A percentile compares a stretch with the other conserved stretches of the same genome.
Evolutionary conservation across 2,329 filamentous ascomycete species (phyloP).

Genomic region (Ophiostoma himal-ulmi): DNA sequence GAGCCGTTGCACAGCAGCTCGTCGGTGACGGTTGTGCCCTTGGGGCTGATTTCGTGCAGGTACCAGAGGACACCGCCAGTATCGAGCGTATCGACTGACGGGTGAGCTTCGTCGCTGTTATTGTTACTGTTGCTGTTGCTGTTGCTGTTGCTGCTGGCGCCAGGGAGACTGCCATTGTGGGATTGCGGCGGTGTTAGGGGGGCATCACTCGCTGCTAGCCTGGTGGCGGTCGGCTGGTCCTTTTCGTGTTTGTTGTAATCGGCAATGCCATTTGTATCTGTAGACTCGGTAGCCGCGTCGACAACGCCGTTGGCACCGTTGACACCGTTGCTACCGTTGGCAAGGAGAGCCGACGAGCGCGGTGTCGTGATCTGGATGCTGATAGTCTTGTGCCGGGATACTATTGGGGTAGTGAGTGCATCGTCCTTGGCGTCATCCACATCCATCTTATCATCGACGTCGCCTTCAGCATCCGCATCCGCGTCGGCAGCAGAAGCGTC

Average conservation of each 20-base stretch:
- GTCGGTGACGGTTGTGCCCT: constrained; percentile 63
- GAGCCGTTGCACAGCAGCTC: background rate
- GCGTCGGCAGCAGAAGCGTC: background rate
- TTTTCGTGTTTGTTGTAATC: background rate
- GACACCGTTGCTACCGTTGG: constrained; percentile 27
- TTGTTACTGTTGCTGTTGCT: background rate
- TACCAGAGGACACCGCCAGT: constrained; percentile 86
- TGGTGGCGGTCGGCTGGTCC: constrained; percentile 22
- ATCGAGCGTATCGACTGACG: constrained; percentile 48
- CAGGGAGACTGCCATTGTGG: constrained; percentile 44
- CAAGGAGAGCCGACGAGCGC: constrained; percentile 24
- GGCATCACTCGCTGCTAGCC: constrained; percentile 17
- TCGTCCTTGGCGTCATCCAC: constrained; percentile 25
- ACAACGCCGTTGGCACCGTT: constrained; percentile 26
- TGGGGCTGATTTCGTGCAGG: constrained; percentile 69
- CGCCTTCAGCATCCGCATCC: constrained; percentile 32
- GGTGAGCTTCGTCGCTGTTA: constrained; percentile 31
- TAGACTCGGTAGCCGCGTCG: background rate
- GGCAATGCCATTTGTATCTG: background rate
- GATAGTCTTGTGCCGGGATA: constrained; percentile 21
- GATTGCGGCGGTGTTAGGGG: constrained; percentile 65
- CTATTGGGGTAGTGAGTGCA: constrained; percentile 16
- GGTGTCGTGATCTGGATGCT: constrained; percentile 45
- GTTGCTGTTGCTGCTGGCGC: background rate
- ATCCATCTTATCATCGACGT: constrained; percentile 30